Base-by-base conservation (phyloP, 1,139 yeast species). In the Debaryomyces nepalensis region DNA sequence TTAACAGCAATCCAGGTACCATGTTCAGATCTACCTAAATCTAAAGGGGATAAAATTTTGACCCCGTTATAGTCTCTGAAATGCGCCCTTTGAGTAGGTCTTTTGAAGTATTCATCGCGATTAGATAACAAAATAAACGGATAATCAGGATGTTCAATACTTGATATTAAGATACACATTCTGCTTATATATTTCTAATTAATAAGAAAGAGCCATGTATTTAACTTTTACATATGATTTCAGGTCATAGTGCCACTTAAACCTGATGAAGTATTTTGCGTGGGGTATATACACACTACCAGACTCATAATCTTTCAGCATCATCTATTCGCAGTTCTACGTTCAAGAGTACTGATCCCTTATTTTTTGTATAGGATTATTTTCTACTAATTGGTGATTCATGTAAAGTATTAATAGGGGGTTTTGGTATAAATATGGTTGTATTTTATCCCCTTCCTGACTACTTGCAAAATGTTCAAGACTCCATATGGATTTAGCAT, bases 1-100 rank as follows among this genome's bases (percentile, higher is more conserved):
- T 82, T 77, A 2, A 86, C 76, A 0, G 97, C 97, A 2, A 89
- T 79, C 99, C 99, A 93, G 0, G 97, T 87, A 0, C 99, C 98
- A 53, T 81, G 89, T 49, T 82, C 91, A 0, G 70, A 65, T 40
- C 93, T 67, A 1, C 84, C 90, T 51, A 86, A 59, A 61, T 93
- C 99, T 26, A 75, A 66, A 0, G 98, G 98, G 4, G 87, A 78
- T 9, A 90, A 59, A 2, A 87, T 64, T 26, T 65, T 56, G 18
- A 48, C 45, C 9, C 57, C 57, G 32, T 63, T 57, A 10, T 72
- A 41, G 5, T 58, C 57, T 44, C 80, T 68, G 56, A 76, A 72
- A n/a, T 73, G 64, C 0, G 95, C 95, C 11, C 63, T 60, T 46
- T 77, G 74, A 0, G 98, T 91, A 3, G 87, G 84, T 38, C 98